These are phyloP conservation scores for Nicotiana paniculata DNA, from an alignment of 257 asterid species.

Conservation along the genomic window DNA sequence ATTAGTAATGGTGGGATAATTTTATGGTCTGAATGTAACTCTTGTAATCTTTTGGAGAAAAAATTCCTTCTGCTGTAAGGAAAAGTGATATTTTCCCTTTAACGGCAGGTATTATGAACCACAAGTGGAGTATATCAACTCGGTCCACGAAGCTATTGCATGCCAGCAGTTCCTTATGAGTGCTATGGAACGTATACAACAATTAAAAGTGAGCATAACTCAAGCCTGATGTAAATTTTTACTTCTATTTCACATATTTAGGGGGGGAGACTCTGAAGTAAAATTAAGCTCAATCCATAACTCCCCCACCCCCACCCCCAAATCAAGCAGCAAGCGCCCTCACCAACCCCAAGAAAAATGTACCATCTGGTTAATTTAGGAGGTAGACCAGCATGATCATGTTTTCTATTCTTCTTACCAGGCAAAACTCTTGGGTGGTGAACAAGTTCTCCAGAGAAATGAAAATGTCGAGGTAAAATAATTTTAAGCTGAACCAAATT, in stretches of 20 bases:
- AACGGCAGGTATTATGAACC: conserved; percentile 41
- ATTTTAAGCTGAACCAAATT: background rate
- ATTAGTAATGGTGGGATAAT: background rate
- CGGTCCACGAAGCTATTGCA: conserved; percentile 49
- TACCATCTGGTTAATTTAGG: background rate
- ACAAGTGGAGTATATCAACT: conserved; percentile 30
- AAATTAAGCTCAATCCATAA: background rate
- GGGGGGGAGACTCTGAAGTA: background rate
- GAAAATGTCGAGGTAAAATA: conserved; percentile 33
- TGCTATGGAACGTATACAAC: conserved; percentile 39
- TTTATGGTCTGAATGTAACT: background rate
- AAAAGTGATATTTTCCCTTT: background rate
- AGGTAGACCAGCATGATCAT: background rate
- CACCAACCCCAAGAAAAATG: background rate
- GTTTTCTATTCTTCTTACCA: conserved; percentile 8
- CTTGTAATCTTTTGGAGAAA: background rate
- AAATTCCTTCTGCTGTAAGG: background rate
- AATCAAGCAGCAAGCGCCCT: background rate
- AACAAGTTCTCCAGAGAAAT: background rate
- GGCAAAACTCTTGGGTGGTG: conserved; percentile 42
- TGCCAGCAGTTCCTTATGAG: conserved; percentile 41
- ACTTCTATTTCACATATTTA: background rate
- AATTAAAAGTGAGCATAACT: conserved; percentile 27
- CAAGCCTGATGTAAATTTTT: background rate
- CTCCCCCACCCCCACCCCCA: background rate